Evolutionary conservation across 176 grass and related monocot species (phyloP).

Genomic region (Hyparrhenia diplandra): DNA sequence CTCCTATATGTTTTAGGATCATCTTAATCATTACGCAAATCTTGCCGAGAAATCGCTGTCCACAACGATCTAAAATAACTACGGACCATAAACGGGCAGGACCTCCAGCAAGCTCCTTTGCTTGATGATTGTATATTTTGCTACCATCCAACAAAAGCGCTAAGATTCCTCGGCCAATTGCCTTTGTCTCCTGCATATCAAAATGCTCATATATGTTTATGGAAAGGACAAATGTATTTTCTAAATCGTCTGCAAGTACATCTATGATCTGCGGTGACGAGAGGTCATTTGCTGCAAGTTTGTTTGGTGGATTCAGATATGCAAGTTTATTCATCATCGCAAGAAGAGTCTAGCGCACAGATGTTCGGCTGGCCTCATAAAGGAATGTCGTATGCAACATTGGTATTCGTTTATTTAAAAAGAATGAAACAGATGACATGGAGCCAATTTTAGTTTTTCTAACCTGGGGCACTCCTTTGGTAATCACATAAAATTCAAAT

Average conservation of each 20-base stretch:
- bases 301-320: not conserved
- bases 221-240: constrained; percentile 24
- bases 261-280: constrained; percentile 19
- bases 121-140: not conserved
- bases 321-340: not conserved
- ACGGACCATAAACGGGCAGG: not conserved
- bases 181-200: constrained; percentile 32
- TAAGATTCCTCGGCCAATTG: constrained; percentile 39
- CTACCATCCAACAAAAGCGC: constrained; percentile 26
- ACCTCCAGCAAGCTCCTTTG: constrained; percentile 21
- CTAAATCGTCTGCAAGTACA: constrained; percentile 28
- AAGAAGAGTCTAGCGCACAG: not conserved
- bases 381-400: constrained; percentile 7
- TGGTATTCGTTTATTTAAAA: no score
- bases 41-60: not conserved
- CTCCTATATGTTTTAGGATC: constrained; percentile 14
- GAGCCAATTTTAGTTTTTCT: not conserved
- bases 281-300: constrained; percentile 25
- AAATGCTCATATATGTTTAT: constrained; percentile 27
- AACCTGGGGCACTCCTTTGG: not conserved
- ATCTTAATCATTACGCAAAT: constrained; percentile 26
- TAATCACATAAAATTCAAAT: not conserved
- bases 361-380: constrained; percentile 10
- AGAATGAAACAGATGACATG: not conserved
- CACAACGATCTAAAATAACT: not conserved